Evolutionary conservation across 2,329 filamentous ascomycete species (phyloP), one percentile per base, ranked within the genome.

Genomic region (Talaromyces albobiverticillius): DNA sequence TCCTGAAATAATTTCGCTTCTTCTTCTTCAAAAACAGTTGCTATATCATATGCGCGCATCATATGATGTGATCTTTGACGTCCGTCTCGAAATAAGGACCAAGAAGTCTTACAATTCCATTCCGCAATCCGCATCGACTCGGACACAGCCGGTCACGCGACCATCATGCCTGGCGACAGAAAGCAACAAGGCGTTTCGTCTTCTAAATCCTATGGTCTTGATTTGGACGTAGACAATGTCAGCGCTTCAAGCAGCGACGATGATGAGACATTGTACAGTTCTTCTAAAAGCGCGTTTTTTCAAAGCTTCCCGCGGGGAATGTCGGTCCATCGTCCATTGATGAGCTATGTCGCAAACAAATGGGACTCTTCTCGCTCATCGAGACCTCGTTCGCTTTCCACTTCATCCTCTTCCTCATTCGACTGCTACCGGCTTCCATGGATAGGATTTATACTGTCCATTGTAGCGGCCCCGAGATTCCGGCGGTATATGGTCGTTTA

Each of bases 401-500:
- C 36, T 26, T 40, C 45, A 4, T 38, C 50, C 4, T 38, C 46
- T 20, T 10, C 32, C 20, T 49, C 49, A 43, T 45, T 46, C 16
- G 46, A 49, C 22, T 45, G 45, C 34, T n/a, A 48, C 26, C 31
- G 20, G 5, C n/a, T n/a, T 4, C 25, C 45, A 23, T 26, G 42
- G 18, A 11, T 62, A 8, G 61, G 65, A 53, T 67, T 67, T 54
- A 55, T 61, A 40, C 41, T 64, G 42, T 67, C 70, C 11, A 59
- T 75, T 32, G 55, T 70, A 34, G 66, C 67, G 11, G 73, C 72
- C 4, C 75, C 73, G 18, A 69, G 70, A 18, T 71, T 77, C 53
- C 68, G 73, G 43, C 70, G 74, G 55, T 73, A 69, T 54, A 58
- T 70, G 16, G 51, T 71, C 32, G 62, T 71, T 22, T 74, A 71